Conservation (phyloP, 768 basidiomycete genomes). For the Amyloporia xantha region DNA sequence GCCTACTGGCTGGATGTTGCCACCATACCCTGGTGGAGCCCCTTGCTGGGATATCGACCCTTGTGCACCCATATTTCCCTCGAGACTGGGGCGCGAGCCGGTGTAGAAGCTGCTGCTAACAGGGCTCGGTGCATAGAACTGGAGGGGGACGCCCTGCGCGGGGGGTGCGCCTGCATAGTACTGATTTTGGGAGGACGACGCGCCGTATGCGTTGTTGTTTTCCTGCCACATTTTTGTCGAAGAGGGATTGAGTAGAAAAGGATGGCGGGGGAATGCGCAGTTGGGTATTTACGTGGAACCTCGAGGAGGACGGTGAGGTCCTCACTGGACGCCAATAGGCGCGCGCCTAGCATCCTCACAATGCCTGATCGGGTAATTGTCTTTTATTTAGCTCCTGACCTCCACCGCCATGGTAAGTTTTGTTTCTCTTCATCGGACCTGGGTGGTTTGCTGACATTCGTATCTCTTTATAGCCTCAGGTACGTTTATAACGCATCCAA, state of each 20-base stretch:
- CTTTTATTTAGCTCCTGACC: conserved; percentile 11
- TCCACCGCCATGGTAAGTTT: conserved; percentile 21
- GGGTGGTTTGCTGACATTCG: background rate
- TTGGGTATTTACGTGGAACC: conserved; percentile 9
- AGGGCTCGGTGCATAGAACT: conserved; percentile 67
- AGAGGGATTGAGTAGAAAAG: conserved; percentile 5
- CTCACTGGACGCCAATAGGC: background rate
- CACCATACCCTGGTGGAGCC: conserved; percentile 48
- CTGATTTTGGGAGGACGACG: conserved; percentile 50
- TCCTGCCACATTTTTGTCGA: conserved; percentile 71
- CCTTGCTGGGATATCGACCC: conserved; percentile 42
- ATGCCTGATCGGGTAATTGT: conserved; percentile 8
- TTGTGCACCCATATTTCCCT: conserved; percentile 58
- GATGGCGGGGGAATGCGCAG: conserved; percentile 5
- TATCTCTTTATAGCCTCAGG: conserved; percentile 52
- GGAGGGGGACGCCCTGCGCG: conserved; percentile 51
- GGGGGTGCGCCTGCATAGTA: conserved; percentile 43
- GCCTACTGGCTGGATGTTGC: conserved; percentile 66
- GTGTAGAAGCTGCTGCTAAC: conserved; percentile 59
- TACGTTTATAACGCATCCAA: conserved; percentile 22
- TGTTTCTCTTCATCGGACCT: background rate
- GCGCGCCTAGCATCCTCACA: background rate
- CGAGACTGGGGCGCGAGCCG: conserved; percentile 69
- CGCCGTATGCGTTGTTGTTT: conserved; percentile 46
- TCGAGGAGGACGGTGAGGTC: conserved; percentile 1